Percentiles rank a stretch among this genome's conserved stretches.
Conservation (phyloP, 768 basidiomycete species). For the Calocybe gangraenosa region DNA sequence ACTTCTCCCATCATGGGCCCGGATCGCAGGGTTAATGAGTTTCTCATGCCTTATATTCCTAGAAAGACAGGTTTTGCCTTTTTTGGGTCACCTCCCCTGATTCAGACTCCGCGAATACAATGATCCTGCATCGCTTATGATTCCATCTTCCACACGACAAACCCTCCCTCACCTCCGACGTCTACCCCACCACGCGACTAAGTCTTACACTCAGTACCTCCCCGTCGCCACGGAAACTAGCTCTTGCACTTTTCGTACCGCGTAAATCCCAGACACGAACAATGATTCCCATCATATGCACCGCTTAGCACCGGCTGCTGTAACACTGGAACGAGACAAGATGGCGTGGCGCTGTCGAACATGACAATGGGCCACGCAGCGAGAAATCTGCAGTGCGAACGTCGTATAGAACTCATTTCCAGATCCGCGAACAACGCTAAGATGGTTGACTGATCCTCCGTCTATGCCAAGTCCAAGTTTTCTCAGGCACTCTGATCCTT, state of each 20-base stretch:
- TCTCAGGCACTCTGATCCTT: constrained; percentile 55
- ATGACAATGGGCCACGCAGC: constrained; percentile 33
- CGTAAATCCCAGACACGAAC: constrained; percentile 78
- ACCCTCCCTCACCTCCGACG: constrained; percentile 60
- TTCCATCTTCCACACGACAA: constrained; percentile 48
- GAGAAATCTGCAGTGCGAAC: constrained; percentile 38
- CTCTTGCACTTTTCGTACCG: constrained; percentile 59
- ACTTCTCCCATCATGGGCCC: too few relatives aligned
- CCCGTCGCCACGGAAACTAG: constrained; percentile 59
- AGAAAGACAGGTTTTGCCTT: too few relatives aligned
- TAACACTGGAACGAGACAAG: constrained; percentile 40
- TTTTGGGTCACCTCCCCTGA: too few relatives aligned
- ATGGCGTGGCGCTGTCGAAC: constrained; percentile 63
- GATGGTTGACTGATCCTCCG: constrained; percentile 26
- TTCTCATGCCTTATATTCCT: too few relatives aligned
- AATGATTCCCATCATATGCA: constrained; percentile 73
- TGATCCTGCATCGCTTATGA: too few relatives aligned
- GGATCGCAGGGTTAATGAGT: too few relatives aligned
- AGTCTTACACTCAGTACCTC: constrained; percentile 60
- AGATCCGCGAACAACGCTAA: constrained; percentile 73
- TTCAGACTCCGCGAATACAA: too few relatives aligned
- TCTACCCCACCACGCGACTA: constrained; percentile 53
- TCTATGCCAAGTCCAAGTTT: constrained; percentile 59
- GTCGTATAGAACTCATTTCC: constrained; percentile 67
- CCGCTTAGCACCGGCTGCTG: constrained; percentile 62